These are phyloP conservation scores for Oryza nivara DNA, from an alignment of 176 grass and related monocot species.

Conservation along the genomic window DNA sequence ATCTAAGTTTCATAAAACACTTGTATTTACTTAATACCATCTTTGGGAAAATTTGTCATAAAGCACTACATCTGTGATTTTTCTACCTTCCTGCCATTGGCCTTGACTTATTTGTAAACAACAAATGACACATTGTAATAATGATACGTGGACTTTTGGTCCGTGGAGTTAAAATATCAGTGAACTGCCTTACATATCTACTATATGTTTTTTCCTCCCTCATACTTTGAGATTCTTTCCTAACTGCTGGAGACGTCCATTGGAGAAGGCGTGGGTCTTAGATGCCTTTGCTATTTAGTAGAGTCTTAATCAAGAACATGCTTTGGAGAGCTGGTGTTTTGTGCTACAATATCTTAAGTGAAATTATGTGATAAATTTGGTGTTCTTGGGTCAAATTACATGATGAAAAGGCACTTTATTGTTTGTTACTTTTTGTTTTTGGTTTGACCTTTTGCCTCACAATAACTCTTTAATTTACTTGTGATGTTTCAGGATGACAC, in stretches of 20 bases:
- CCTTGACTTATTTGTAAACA: background rate
- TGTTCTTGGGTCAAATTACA: background rate
- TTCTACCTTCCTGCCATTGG: background rate
- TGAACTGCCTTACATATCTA: background rate
- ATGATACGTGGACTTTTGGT: background rate
- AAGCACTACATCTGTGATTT: background rate
- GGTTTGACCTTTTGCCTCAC: background rate
- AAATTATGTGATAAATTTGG: background rate
- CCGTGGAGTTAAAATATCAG: background rate
- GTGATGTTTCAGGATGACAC: slow-evolving; percentile 84
- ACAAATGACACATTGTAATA: background rate
- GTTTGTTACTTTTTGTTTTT: slow-evolving; percentile 7
- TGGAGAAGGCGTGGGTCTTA: too few species aligned
- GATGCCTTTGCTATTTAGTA: too few species aligned
- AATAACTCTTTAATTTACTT: slow-evolving; percentile 26
- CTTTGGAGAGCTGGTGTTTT: background rate
- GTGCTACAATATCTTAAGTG: background rate
- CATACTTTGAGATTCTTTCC: too few species aligned
- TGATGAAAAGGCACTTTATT: background rate
- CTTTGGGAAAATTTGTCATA: background rate
- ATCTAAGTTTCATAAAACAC: too few species aligned
- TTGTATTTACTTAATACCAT: too few species aligned
- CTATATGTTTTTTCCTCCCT: background rate
- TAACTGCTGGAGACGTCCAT: too few species aligned
- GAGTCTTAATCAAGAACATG: too few species aligned